phyloP scores from a whole-genome alignment of 805 yeast species.

The Candida sakaeoensis region DNA sequence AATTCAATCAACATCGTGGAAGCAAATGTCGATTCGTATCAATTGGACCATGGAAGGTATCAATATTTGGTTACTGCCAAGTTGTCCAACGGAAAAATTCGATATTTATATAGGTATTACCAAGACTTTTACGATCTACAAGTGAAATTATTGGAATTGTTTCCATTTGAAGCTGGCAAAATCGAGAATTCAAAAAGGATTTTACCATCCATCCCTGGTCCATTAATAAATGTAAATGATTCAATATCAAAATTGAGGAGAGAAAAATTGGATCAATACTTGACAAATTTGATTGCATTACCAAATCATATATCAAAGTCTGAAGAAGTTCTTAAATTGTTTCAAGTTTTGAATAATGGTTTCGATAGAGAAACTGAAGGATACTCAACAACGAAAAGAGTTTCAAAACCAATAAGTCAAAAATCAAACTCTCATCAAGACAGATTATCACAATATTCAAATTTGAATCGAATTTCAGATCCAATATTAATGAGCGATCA shows the following conservation, averaged over 20 bases:
- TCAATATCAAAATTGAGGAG: constrained; percentile 51
- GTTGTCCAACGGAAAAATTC: constrained; percentile 60
- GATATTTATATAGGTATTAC: constrained; percentile 82
- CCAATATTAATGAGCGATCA: constrained; percentile 8
- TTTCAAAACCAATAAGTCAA: constrained; percentile 36
- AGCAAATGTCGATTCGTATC: constrained; percentile 76
- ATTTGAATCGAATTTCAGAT: constrained; percentile 14
- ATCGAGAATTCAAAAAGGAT: constrained; percentile 72
- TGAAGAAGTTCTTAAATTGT: constrained; percentile 64
- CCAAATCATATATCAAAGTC: constrained; percentile 76
- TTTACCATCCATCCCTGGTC: constrained; percentile 95
- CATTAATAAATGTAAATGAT: constrained; percentile 86
- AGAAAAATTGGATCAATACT: constrained; percentile 51
- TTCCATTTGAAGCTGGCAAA: constrained; percentile 91
- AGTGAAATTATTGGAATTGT: constrained; percentile 72
- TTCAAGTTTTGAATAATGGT: constrained; percentile 55
- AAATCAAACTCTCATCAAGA: constrained; percentile 47
- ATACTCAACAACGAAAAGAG: constrained; percentile 17
- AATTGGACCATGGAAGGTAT: constrained; percentile 79
- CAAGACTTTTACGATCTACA: constrained; percentile 96
- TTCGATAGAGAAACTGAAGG: constrained; percentile 54
- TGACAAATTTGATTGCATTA: constrained; percentile 57
- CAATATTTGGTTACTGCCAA: constrained; percentile 77
- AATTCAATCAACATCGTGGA: constrained; percentile 40
- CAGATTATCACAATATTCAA: constrained; percentile 49